Percentiles rank a stretch among this genome's conserved stretches.
phyloP scores from a whole-genome alignment of 768 basidiomycete species.

The Chiua virens region DNA sequence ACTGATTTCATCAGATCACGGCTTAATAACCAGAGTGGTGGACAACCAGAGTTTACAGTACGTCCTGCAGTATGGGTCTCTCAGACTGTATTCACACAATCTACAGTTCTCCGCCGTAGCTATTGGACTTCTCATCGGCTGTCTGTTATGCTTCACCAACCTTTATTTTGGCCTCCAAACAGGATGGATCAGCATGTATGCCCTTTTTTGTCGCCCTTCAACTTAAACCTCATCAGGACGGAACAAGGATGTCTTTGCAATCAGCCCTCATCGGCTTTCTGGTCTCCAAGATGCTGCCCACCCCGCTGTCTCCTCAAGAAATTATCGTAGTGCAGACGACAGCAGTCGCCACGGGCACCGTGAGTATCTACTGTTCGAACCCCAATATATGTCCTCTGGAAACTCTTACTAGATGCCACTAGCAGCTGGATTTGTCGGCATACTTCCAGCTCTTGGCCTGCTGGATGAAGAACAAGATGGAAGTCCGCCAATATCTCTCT shows the following conservation, averaged over 20 bases:
- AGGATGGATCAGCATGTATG: slow-evolving; percentile 87
- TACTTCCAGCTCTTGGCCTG: slow-evolving; percentile 84
- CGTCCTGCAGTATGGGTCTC: neutral
- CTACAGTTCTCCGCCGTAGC: slow-evolving; percentile 55
- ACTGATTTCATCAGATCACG: slow-evolving; percentile 5
- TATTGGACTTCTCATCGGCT: slow-evolving; percentile 82
- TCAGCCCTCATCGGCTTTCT: slow-evolving; percentile 92
- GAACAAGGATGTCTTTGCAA: slow-evolving; percentile 87
- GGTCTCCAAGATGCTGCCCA: slow-evolving; percentile 70
- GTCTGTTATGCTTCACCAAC: slow-evolving; percentile 90
- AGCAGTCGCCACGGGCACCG: slow-evolving; percentile 88
- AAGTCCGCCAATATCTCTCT: slow-evolving; percentile 67
- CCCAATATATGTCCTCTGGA: neutral
- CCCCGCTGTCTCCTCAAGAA: slow-evolving; percentile 83
- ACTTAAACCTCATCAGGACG: neutral
- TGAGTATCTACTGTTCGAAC: slow-evolving; percentile 15
- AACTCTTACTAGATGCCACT: slow-evolving; percentile 61
- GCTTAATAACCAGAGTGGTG: neutral
- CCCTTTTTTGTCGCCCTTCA: neutral
- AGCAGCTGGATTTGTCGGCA: slow-evolving; percentile 88
- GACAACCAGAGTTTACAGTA: slow-evolving; percentile 33
- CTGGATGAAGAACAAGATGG: slow-evolving; percentile 78
- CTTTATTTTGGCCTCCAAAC: slow-evolving; percentile 86
- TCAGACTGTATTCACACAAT: neutral
- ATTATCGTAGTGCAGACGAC: slow-evolving; percentile 94